Base-by-base conservation (phyloP, 2,329 filamentous ascomycete species). In the Tolypocladium pustulatum region DNA sequence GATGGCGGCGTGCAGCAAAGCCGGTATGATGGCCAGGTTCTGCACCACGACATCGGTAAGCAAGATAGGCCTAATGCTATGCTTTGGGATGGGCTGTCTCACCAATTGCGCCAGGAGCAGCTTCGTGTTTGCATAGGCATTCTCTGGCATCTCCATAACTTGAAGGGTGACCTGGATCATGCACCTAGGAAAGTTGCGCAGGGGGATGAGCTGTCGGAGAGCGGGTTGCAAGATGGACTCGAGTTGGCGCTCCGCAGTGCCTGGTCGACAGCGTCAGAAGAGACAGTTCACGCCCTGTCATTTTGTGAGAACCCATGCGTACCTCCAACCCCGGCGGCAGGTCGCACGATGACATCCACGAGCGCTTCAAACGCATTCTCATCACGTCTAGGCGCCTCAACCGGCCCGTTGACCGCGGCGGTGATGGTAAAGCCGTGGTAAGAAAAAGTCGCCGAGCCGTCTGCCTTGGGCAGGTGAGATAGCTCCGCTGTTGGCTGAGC, bases 281-380 rank as follows among this genome's bases (percentile, higher is more conserved):
- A 46, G 41, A 27, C n/a, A 22, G 10, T 56, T 5, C n/a, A 27
- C 17, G n/a, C 9, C 15, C n/a, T 17, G 37, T 22, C 5, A 36
- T 9, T 12, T 15, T 34, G 27, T 10, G 52, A 15, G 40, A 25
- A 22, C 34, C 25, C 4, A 43, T 22, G 61, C 81, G 69, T 72
- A 86, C 91, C 88, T 77, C 89, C 91, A 53, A 94, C 86, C 20
- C 92, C 92, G 63, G 88, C 86, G 40, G 89, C 87, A 55, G 93
- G 93, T 71, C 94, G 85, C 63, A 99, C 84, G 70, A 93, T 86
- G 59, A 99, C 90, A 73, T 97, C 94, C 64, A 99, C 80, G 55
- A 88, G 84, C 34, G 93, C 91, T 76, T 97, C 91, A 73, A 96
- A 92, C 9, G 94, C 89, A 64, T 94, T 84, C 72, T 97, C 91